Evolutionary conservation across 192 early-diverging fungal species (phyloP).

Genomic region (Pilobolus umbonatus): DNA sequence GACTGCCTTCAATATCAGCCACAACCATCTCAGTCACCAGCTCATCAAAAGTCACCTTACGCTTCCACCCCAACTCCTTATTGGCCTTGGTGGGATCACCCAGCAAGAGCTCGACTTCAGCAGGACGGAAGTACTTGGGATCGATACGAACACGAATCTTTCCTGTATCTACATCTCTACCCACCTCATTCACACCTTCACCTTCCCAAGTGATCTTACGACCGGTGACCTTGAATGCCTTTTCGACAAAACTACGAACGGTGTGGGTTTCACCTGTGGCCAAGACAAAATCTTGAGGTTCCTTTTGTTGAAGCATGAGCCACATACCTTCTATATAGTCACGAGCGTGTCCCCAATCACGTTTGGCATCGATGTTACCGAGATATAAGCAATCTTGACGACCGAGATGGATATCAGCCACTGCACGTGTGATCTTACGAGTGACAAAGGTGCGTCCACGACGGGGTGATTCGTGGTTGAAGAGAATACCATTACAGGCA

Average conservation of each 20-base stretch:
- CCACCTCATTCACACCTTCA: constrained; percentile 55
- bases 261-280: constrained; percentile 81
- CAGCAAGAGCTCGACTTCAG: constrained; percentile 71
- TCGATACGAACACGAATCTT: constrained; percentile 59
- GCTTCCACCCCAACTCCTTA: constrained; percentile 59
- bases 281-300: constrained; percentile 68
- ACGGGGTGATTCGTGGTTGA: constrained; percentile 75
- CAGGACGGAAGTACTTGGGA: constrained; percentile 74
- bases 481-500: constrained; percentile 74
- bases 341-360: constrained; percentile 80
- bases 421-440: constrained; percentile 72
- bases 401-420: constrained; percentile 66
- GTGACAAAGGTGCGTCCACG: constrained; percentile 75
- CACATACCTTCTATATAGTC: constrained; percentile 81
- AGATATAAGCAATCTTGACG: constrained; percentile 65
- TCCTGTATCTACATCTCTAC: constrained; percentile 49
- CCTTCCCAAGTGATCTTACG: constrained; percentile 64
- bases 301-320: constrained; percentile 75
- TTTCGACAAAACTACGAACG: constrained; percentile 70
- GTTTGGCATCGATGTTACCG: constrained; percentile 73
- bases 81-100: constrained; percentile 72
- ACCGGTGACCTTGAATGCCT: constrained; percentile 62
- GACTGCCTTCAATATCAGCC: constrained; percentile 47
- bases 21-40: constrained; percentile 64
- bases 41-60: constrained; percentile 65